Base-by-base conservation (phyloP, 2,329 filamentous ascomycete species). In the Albifimbria verrucaria region DNA sequence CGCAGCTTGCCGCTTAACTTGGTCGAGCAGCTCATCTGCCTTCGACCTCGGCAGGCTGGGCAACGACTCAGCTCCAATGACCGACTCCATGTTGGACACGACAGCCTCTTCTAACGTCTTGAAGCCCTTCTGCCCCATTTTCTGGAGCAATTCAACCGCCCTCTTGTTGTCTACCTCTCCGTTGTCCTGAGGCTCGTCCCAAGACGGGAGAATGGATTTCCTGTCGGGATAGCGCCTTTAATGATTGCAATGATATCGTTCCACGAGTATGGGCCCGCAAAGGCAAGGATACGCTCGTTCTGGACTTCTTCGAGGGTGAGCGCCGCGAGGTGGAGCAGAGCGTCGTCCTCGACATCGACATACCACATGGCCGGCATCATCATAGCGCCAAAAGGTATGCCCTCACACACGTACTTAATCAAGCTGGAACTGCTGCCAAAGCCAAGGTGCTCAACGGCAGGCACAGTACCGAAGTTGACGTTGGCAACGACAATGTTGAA, bases 281-380 rank as follows among this genome's bases (percentile, higher is more conserved):
- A 81, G 3, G 69, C 81, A 56, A 83, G 80, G 17, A 85, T 59
- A 2, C 82, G 73, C 60, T 84, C 74, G 2, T 69, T 69, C 3
- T 64, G 51, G 0, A 81, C 71, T 2, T 69, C 67, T 0, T 70
- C 66, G 42, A 79, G 66, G 0, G 80, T 66, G 12, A 79, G 62
- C 0, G 76, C 80, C 11, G 76, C 73, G 10, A 82, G 66, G 50
- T 83, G 79, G 1, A 85, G 61, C 0, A 73, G 68, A 0, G 77
- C 80, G 25, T 59, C 59, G n/a, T n/a, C n/a, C n/a, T n/a, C n/a
- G n/a, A n/a, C n/a, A n/a, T n/a, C n/a, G n/a, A n/a, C n/a, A n/a
- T n/a, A n/a, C n/a, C n/a, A n/a, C n/a, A n/a, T n/a, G n/a, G n/a
- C n/a, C n/a, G n/a, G n/a, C n/a, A n/a, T n/a, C n/a, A n/a, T n/a